phyloP scores from a whole-genome alignment of 2,329 filamentous ascomycete species.

The Knufia fluminis region DNA sequence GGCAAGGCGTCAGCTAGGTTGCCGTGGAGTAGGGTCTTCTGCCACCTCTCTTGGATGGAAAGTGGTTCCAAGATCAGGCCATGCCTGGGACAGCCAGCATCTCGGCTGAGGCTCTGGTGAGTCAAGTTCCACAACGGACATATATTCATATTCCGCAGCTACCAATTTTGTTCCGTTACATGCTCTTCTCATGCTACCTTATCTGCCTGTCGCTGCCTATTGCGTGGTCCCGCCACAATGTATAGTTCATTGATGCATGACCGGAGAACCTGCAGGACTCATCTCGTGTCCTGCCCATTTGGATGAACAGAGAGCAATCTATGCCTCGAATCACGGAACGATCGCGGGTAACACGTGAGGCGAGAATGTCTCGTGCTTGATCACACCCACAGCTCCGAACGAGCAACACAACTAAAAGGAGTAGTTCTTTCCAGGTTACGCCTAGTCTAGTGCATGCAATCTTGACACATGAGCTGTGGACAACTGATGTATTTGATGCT shows the following conservation, averaged over 20 bases:
- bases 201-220: constrained; percentile 2
- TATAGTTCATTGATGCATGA: not conserved
- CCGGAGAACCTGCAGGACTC: no score
- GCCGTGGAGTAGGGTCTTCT: not conserved
- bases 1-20: not conserved
- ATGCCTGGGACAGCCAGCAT: not conserved
- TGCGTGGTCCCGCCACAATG: not conserved
- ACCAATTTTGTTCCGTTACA: not conserved
- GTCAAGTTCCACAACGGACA: not conserved
- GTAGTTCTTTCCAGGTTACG: no score
- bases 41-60: not conserved
- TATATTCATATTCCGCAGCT: not conserved
- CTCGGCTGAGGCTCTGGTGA: not conserved
- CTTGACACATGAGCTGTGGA: no score
- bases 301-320: no score
- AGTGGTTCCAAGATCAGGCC: constrained; percentile 7
- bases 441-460: no score
- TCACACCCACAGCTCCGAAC: no score
- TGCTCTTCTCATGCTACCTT: not conserved
- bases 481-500: no score
- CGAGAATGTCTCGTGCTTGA: no score
- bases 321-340: no score
- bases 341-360: no score
- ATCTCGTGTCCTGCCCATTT: no score
- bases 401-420: no score